Conservation (phyloP, 148 eudicot genomes). For the Mesembryanthemum crystallinum region DNA sequence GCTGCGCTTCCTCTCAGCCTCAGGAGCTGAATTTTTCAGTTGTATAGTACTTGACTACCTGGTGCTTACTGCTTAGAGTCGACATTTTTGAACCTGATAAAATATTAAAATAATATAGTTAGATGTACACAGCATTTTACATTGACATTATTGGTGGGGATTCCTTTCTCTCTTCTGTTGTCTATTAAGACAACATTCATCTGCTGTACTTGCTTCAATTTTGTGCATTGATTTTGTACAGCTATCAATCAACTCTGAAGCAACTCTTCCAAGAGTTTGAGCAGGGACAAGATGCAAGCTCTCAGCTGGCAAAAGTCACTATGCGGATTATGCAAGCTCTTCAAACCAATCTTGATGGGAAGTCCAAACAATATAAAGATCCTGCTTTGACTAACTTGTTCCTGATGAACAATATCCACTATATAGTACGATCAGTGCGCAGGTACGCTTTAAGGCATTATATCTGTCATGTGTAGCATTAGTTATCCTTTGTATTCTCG, state of each 20-base stretch:
- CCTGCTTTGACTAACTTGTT: conserved; percentile 82
- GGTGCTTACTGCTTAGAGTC: neutral
- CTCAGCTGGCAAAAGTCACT: conserved; percentile 82
- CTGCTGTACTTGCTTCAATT: conserved; percentile 9
- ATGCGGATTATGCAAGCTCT: conserved; percentile 99
- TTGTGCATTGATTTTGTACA: conserved; percentile 30
- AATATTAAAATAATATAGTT: neutral
- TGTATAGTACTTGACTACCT: neutral
- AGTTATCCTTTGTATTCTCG: neutral
- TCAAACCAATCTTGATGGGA: conserved; percentile 92
- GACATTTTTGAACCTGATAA: neutral
- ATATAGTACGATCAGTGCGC: conserved; percentile 95
- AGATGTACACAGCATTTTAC: neutral
- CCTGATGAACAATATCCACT: conserved; percentile 96
- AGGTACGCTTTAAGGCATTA: conserved; percentile 44
- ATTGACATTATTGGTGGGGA: neutral
- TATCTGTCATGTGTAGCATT: neutral
- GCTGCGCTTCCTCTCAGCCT: neutral
- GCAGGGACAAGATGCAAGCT: conserved; percentile 54
- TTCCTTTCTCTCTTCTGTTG: neutral
- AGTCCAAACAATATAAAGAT: conserved; percentile 93
- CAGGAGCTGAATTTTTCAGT: neutral
- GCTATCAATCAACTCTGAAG: conserved; percentile 93
- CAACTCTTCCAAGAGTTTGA: conserved; percentile 97
- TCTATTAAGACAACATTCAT: neutral